These are phyloP conservation scores for Diaporthe longicolla DNA, from an alignment of 2,329 filamentous ascomycete genomes.

Conservation along the genomic window DNA sequence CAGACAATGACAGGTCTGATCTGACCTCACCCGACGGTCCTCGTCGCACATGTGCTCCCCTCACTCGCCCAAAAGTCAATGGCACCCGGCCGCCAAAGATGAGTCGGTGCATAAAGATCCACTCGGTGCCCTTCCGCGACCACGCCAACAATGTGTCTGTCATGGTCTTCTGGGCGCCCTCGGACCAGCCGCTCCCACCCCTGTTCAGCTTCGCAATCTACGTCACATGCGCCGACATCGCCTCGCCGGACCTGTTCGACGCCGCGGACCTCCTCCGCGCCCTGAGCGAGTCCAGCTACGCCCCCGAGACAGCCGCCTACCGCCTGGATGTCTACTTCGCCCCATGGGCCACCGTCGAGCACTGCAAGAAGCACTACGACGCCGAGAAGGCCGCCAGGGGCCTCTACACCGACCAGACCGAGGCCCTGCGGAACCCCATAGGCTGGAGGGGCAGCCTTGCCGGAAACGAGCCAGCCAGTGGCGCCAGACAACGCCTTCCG, in stretches of 20 bases:
- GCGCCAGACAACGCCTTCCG: background rate
- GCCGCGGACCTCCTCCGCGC: slow-evolving; percentile 6
- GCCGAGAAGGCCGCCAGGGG: slow-evolving; percentile 7
- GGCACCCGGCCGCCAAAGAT: slow-evolving; percentile 27
- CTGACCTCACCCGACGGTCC: background rate
- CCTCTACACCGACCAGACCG: slow-evolving; percentile 20
- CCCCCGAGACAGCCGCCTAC: slow-evolving; percentile 17
- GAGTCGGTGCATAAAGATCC: slow-evolving; percentile 33
- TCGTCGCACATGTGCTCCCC: slow-evolving; percentile 4
- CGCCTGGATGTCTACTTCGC: slow-evolving; percentile 27
- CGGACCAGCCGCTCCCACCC: slow-evolving; percentile 12
- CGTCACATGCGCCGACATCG: slow-evolving; percentile 21
- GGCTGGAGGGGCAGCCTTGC: background rate
- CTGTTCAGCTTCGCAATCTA: slow-evolving; percentile 29
- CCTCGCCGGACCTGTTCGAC: slow-evolving; percentile 22
- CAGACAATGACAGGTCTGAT: slow-evolving; percentile 27
- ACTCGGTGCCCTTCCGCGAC: slow-evolving; percentile 25
- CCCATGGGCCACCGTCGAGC: slow-evolving; percentile 17
- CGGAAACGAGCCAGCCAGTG: background rate
- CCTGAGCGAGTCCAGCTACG: slow-evolving; percentile 26
- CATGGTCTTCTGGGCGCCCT: slow-evolving; percentile 32
- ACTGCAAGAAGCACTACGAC: slow-evolving; percentile 24
- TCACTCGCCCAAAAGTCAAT: background rate
- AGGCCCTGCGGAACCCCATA: slow-evolving; percentile 24
- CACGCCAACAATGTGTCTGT: slow-evolving; percentile 24